Percentiles rank a stretch among this genome's conserved stretches.
phyloP scores from a whole-genome alignment of 805 yeast species.

The Starmerella bombicola region DNA sequence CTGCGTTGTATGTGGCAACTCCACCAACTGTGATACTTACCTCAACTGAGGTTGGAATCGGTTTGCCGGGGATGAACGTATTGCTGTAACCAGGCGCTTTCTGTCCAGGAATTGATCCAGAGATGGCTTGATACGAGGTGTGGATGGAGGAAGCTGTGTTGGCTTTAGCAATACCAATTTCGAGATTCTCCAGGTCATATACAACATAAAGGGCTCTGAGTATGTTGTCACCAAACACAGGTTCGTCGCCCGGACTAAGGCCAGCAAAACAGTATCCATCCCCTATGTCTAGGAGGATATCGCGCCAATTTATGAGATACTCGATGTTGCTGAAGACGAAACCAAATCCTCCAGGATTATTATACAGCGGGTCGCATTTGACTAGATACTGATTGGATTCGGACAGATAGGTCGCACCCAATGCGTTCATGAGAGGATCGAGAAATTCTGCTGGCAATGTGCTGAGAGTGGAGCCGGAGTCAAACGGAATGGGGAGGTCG shows the following conservation, averaged over 20 bases:
- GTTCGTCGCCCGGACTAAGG: not conserved
- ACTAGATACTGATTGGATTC: slow-evolving; percentile 26
- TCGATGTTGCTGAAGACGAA: slow-evolving; percentile 14
- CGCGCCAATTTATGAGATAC: slow-evolving; percentile 7
- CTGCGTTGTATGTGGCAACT: no score
- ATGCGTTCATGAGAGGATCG: slow-evolving; percentile 19
- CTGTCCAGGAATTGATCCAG: slow-evolving; percentile 21
- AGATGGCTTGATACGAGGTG: slow-evolving; percentile 19
- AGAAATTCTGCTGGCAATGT: slow-evolving; percentile 19
- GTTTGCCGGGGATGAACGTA: no score
- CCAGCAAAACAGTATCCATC: slow-evolving; percentile 1
- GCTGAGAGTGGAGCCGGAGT: slow-evolving; percentile 20
- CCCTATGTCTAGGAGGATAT: not conserved
- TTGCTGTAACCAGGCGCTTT: slow-evolving; percentile 5
- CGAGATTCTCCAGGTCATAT: slow-evolving; percentile 46
- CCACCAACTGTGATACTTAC: no score
- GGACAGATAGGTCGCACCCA: slow-evolving; percentile 32
- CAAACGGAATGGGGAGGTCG: slow-evolving; percentile 14
- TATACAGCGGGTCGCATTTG: slow-evolving; percentile 6
- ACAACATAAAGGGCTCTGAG: slow-evolving; percentile 53
- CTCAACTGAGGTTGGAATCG: no score
- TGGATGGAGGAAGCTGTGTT: slow-evolving; percentile 15
- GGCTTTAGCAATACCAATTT: slow-evolving; percentile 46
- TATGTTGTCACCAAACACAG: slow-evolving; percentile 51
- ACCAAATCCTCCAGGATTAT: slow-evolving; percentile 2